These are phyloP conservation scores for Tetrapisispora taiwanensis DNA, from an alignment of 805 yeast species.

Conservation along the genomic window DNA sequence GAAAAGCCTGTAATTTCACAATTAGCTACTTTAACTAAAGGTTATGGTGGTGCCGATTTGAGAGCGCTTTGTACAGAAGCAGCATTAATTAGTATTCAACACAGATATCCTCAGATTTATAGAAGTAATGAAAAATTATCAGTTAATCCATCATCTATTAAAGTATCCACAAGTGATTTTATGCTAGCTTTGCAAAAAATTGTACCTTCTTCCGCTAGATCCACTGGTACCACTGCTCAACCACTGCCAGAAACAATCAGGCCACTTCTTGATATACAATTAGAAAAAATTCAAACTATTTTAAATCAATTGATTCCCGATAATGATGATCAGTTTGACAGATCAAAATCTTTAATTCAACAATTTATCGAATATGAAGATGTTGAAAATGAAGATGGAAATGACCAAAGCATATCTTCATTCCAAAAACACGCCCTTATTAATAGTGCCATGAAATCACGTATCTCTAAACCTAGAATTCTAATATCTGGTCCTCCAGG, in stretches of 20 bases:
- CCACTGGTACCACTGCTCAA: conserved; percentile 59
- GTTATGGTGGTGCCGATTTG: conserved; percentile 96
- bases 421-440: conserved; percentile 58
- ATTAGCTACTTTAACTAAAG: conserved; percentile 76
- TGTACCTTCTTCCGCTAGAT: conserved; percentile 85
- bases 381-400: conserved; percentile 17
- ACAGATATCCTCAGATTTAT: conserved; percentile 90
- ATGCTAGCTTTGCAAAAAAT: conserved; percentile 77
- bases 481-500: conserved; percentile 66
- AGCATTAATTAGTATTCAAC: conserved; percentile 82
- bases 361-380: conserved; percentile 28
- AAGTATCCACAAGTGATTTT: conserved; percentile 74
- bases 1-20: conserved; percentile 46
- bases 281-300: conserved; percentile 36
- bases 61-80: conserved; percentile 93
- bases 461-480: conserved; percentile 76
- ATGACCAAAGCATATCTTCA: conserved; percentile 43
- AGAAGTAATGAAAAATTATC: conserved; percentile 57
- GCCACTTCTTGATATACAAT: conserved; percentile 49
- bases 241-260: conserved; percentile 69
- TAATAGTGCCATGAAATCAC: conserved; percentile 39
- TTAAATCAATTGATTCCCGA: conserved; percentile 56
- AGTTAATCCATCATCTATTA: conserved; percentile 61
- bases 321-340: conserved; percentile 13
- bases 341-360: conserved; percentile 24